Percentiles rank a stretch among this genome's conserved stretches.
Conservation (phyloP, 2,329 filamentous ascomycete genomes). For the Aspergillus transmontanensis region DNA sequence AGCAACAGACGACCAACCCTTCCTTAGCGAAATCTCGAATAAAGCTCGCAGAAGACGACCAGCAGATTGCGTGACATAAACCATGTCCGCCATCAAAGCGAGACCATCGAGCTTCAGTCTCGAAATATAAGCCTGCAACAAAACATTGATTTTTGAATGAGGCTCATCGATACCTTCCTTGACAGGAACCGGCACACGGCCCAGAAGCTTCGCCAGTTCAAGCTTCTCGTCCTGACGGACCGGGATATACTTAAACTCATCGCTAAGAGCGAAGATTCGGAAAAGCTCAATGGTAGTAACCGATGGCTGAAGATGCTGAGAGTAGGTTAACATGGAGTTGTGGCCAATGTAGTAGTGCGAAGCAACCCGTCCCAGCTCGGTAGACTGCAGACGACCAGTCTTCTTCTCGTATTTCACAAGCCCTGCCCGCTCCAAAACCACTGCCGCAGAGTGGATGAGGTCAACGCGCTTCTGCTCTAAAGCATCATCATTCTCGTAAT, state of each 20-base stretch:
- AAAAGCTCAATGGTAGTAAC: slow-evolving; percentile 95
- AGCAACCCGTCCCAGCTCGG: slow-evolving; percentile 90
- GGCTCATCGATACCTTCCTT: slow-evolving; percentile 98
- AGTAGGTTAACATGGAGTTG: slow-evolving; percentile 96
- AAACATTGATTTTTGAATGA: slow-evolving; percentile 96
- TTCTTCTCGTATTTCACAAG: slow-evolving; percentile 96
- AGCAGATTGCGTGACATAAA: slow-evolving; percentile 97
- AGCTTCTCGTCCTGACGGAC: slow-evolving; percentile 97
- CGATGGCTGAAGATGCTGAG: slow-evolving; percentile 88
- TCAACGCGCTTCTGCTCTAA: slow-evolving; percentile 98
- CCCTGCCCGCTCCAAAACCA: slow-evolving; percentile 81
- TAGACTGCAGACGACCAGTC: slow-evolving; percentile 82
- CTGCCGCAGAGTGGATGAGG: slow-evolving; percentile 89
- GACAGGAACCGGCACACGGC: slow-evolving; percentile 89
- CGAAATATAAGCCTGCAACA: slow-evolving; percentile 95
- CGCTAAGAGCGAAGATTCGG: slow-evolving; percentile 91
- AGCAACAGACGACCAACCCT: slow-evolving; percentile 91
- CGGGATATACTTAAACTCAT: slow-evolving; percentile 98
- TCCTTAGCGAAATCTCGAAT: slow-evolving; percentile 96
- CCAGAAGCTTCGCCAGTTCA: slow-evolving; percentile 87
- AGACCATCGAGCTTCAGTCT: slow-evolving; percentile 90
- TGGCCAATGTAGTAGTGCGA: slow-evolving; percentile 99
- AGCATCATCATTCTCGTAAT: slow-evolving; percentile 89
- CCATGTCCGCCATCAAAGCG: slow-evolving; percentile 96
- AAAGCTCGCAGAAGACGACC: slow-evolving; percentile 93